Conservation (phyloP, 768 basidiomycete species). For the Lepiota brunneoincarnata region DNA sequence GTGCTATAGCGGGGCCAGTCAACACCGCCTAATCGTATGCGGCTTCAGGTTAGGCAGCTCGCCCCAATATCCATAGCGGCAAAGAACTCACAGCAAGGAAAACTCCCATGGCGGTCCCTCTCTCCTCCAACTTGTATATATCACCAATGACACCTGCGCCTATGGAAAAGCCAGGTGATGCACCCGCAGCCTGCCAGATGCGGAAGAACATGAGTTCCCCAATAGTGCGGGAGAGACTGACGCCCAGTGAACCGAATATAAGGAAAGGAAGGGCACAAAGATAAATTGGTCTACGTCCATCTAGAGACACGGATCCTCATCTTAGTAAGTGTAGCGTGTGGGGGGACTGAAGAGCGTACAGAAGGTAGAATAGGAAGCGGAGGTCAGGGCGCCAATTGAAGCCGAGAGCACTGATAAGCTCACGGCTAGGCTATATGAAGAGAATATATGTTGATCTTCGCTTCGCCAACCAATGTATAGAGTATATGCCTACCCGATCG, state of each 20-base stretch:
- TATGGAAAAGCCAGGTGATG: conserved; percentile 51
- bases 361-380: conserved; percentile 35
- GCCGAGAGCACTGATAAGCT: conserved; percentile 32
- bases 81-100: conserved; percentile 52
- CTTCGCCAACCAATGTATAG: conserved; percentile 35
- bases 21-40: conserved; percentile 48
- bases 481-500: conserved; percentile 58
- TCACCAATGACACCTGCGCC: conserved; percentile 65
- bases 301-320: conserved; percentile 26
- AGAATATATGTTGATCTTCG: neutral
- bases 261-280: conserved; percentile 61
- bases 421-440: conserved; percentile 28
- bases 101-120: conserved; percentile 57
- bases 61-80: no score
- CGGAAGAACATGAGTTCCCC: conserved; percentile 56
- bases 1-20: conserved; percentile 60
- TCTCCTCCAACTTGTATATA: conserved; percentile 62
- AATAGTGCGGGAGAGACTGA: conserved; percentile 42
- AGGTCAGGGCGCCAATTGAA: conserved; percentile 30
- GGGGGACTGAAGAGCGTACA: conserved; percentile 21
- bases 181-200: conserved; percentile 67
- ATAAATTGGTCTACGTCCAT: conserved; percentile 65
- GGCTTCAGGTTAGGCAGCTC: no score
- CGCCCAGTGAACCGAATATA: conserved; percentile 57
- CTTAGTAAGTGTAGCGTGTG: neutral